Evolutionary conservation across 2,329 filamentous ascomycete genomes (phyloP).

Genomic region (Penicillium capsulatum): DNA sequence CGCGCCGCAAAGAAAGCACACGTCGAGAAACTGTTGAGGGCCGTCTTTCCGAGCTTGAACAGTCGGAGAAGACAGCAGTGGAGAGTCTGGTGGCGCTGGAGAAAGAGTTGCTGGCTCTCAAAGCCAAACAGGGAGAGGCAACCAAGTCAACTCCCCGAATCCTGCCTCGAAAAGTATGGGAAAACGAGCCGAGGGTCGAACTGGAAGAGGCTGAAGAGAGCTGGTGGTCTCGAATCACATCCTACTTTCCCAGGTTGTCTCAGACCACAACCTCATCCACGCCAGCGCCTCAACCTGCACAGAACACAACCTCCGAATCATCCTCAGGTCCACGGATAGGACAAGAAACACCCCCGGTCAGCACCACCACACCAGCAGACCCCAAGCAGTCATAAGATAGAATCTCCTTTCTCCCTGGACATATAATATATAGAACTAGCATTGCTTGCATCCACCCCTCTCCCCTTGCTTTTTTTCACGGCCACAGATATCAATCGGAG

Average conservation of each 20-base stretch:
- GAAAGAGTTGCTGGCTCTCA: slow-evolving; percentile 43
- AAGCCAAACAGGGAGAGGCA: slow-evolving; percentile 34
- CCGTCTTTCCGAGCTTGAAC: slow-evolving; percentile 55
- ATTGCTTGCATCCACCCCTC: no score
- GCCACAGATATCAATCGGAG: no score
- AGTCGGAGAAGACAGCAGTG: slow-evolving; percentile 42
- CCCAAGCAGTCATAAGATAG: no score
- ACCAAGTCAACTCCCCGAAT: slow-evolving; percentile 31
- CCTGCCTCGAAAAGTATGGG: slow-evolving; percentile 41
- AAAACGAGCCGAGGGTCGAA: slow-evolving; percentile 23
- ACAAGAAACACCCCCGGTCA: no score
- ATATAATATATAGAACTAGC: no score
- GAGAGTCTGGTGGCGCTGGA: slow-evolving; percentile 44
- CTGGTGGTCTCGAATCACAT: slow-evolving; percentile 34
- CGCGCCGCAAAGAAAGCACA: slow-evolving; percentile 57
- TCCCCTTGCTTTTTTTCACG: no score
- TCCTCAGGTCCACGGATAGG: neutral
- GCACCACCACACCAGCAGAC: no score
- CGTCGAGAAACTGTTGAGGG: slow-evolving; percentile 59
- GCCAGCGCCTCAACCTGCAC: slow-evolving; percentile 7
- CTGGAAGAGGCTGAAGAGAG: slow-evolving; percentile 17
- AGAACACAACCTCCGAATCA: neutral
- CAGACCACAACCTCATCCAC: slow-evolving; percentile 12
- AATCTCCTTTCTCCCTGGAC: no score
- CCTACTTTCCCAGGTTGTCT: slow-evolving; percentile 25